Conservation (phyloP, 345 rosid species). For the Moricandia moricandioides region DNA sequence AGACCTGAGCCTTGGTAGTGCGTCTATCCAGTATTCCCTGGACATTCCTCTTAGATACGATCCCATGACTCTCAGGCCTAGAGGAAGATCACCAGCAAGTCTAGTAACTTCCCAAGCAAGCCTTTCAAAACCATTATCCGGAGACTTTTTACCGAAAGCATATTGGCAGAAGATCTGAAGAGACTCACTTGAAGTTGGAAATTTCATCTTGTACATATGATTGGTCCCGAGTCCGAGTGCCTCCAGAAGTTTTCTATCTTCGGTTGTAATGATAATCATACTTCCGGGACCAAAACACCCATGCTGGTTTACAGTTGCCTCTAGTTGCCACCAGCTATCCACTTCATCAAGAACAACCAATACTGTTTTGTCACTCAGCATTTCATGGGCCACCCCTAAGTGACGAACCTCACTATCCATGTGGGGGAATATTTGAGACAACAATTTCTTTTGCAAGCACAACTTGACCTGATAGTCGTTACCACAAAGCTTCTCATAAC, state of each 20-base stretch:
- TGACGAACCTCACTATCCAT: background rate
- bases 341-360: conserved; percentile 5
- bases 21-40: background rate
- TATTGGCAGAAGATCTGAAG: background rate
- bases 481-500: background rate
- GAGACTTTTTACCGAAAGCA: background rate
- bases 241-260: background rate
- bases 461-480: background rate
- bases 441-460: background rate
- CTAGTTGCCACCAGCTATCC: background rate
- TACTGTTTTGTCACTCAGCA: background rate
- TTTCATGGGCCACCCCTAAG: background rate
- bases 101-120: background rate
- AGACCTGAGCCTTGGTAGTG: background rate
- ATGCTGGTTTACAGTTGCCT: background rate
- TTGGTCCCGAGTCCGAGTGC: background rate
- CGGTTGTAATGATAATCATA: background rate
- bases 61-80: background rate
- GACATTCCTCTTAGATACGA: background rate
- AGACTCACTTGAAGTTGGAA: background rate
- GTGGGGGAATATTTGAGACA: background rate
- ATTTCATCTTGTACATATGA: background rate
- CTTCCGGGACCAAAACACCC: background rate
- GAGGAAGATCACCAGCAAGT: background rate
- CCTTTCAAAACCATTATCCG: background rate